These are phyloP conservation scores for Ambrosiella cleistominuta DNA, from an alignment of 2,329 filamentous ascomycete genomes.

Conservation along the genomic window DNA sequence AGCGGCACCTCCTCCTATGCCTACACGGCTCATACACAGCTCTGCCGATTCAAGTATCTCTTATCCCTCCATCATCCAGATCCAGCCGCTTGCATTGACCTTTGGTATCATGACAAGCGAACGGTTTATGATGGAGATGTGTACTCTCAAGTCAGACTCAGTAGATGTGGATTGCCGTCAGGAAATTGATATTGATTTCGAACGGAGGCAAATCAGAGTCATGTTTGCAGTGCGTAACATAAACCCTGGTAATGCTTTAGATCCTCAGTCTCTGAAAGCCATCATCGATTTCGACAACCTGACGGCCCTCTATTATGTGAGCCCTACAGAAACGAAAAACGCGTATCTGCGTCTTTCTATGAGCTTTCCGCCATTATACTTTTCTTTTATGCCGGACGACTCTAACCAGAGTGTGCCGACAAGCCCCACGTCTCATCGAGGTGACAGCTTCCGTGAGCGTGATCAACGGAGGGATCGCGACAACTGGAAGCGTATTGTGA, in stretches of 20 bases:
- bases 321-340: neutral
- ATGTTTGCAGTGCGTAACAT: constrained; percentile 2
- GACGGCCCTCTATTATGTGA: constrained; percentile 23
- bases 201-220: constrained; percentile 7
- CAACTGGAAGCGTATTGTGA: neutral
- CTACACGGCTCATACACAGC: neutral
- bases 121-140: constrained; percentile 8
- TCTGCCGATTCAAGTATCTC: neutral
- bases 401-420: neutral
- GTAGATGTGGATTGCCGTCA: constrained; percentile 5
- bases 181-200: constrained; percentile 6
- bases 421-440: neutral
- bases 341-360: constrained; percentile 25
- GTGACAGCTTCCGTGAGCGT: constrained; percentile 20
- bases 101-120: constrained; percentile 6
- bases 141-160: neutral
- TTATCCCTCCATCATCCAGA: constrained; percentile 1
- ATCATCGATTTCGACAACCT: constrained; percentile 30
- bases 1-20: neutral
- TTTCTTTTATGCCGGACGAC: constrained; percentile 21
- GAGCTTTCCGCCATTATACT: constrained; percentile 31
- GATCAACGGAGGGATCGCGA: constrained; percentile 17
- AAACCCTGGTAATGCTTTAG: neutral
- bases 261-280: constrained; percentile 22
- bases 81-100: neutral